Evolutionary conservation across 1,284 basidiomycete species (phyloP).

Genomic region (Mycocalia duriaeana): DNA sequence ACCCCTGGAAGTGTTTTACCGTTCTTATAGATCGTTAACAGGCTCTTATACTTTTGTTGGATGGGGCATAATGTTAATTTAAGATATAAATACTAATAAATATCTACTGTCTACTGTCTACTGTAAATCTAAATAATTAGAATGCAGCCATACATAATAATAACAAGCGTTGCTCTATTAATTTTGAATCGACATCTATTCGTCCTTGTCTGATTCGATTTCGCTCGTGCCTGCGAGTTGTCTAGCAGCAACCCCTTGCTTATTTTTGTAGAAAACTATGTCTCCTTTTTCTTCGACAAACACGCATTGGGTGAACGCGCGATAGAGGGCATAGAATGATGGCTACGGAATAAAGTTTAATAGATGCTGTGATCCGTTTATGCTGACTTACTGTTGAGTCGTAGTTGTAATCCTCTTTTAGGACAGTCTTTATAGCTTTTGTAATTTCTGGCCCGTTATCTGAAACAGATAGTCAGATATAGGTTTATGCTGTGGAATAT

Average conservation of each 20-base stretch:
- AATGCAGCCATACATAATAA: no score
- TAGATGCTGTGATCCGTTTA: not conserved
- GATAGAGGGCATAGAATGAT: slow-evolving; percentile 36
- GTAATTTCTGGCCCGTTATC: slow-evolving; percentile 44
- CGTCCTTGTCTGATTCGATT: no score
- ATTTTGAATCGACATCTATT: no score
- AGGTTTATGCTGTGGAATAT: not conserved
- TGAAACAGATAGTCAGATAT: slow-evolving; percentile 11
- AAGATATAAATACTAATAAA: no score
- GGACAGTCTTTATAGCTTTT: slow-evolving; percentile 33
- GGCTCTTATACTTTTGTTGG: no score
- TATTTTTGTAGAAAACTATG: slow-evolving; percentile 63
- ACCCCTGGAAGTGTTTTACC: no score
- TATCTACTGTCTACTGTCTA: no score
- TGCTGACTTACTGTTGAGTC: slow-evolving; percentile 28
- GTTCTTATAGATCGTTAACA: no score
- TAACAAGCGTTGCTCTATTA: no score
- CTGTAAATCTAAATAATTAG: no score
- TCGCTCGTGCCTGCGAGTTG: no score
- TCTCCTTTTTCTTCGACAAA: slow-evolving; percentile 63
- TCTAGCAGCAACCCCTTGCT: slow-evolving; percentile 27
- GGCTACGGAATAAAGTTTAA: slow-evolving; percentile 19
- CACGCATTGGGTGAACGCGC: slow-evolving; percentile 42
- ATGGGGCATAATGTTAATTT: no score
- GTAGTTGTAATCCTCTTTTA: slow-evolving; percentile 44